Evolutionary conservation across 176 grass and related monocot genomes (phyloP).

Genomic region (Carex scoparia): DNA sequence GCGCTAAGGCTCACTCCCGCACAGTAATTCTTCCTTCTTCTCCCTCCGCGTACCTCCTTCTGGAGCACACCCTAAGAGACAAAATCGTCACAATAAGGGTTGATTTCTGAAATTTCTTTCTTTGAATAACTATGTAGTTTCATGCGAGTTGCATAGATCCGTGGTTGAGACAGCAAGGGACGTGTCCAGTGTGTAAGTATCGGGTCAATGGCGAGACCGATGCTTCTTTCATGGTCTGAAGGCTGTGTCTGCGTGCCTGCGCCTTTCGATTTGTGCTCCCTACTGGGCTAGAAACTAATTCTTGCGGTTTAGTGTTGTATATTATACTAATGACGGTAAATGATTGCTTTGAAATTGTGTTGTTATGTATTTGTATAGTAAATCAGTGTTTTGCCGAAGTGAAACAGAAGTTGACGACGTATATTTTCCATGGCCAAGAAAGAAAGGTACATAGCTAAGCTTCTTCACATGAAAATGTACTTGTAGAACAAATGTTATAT

Average conservation of each 20-base stretch:
- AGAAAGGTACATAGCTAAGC: background rate
- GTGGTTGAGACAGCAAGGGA: constrained; percentile 92
- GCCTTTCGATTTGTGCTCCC: background rate
- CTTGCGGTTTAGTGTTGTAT: background rate
- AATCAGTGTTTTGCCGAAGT: background rate
- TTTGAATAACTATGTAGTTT: constrained; percentile 45
- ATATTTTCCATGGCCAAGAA: background rate
- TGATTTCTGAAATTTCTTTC: constrained; percentile 7
- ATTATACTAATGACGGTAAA: background rate
- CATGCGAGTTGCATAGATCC: constrained; percentile 89
- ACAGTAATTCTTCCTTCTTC: no score
- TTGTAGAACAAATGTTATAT: no score
- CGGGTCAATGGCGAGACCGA: constrained; percentile 46
- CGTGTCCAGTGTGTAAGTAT: constrained; percentile 94
- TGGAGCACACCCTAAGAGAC: background rate
- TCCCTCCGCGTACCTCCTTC: no score
- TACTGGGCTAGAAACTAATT: background rate
- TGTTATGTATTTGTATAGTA: constrained; percentile 1
- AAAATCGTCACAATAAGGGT: background rate
- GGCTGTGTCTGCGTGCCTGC: background rate
- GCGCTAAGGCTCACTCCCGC: no score
- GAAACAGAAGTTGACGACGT: background rate
- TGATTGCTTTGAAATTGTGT: background rate
- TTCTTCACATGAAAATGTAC: no score
- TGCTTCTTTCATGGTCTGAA: constrained; percentile 67